Evolutionary conservation across 176 grass and related monocot species (phyloP).

Genomic region (Carex scoparia): DNA sequence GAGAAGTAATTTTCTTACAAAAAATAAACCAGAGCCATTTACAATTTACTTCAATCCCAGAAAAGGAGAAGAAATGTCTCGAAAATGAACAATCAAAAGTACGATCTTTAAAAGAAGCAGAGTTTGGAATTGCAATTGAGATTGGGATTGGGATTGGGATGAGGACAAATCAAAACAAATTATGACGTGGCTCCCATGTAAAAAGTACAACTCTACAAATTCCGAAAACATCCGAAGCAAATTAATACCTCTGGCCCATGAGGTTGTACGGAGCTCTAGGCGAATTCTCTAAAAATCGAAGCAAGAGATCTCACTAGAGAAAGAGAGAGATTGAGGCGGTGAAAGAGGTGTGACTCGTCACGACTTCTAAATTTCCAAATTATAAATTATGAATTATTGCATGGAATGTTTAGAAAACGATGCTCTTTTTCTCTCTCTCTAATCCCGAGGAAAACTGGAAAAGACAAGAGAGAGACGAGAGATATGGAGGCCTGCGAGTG

Average conservation of each 20-base stretch:
- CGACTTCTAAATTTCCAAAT: slow-evolving; percentile 4
- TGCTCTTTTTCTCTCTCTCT: not conserved
- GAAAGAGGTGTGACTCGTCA: slow-evolving; percentile 11
- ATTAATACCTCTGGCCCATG: slow-evolving; percentile 24
- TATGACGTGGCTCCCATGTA: slow-evolving; percentile 1
- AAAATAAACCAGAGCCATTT: not conserved
- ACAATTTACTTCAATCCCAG: not conserved
- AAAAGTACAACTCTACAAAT: not conserved
- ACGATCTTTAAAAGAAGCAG: not conserved
- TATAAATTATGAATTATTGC: not conserved
- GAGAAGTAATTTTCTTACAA: not conserved
- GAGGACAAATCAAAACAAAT: not conserved
- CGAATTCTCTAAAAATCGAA: slow-evolving; percentile 1
- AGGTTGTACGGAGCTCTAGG: not conserved
- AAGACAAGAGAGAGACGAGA: not conserved
- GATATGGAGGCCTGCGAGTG: not conserved
- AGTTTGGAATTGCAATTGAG: not conserved
- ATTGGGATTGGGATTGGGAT: not conserved
- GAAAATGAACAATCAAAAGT: not conserved
- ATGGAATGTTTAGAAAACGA: not conserved
- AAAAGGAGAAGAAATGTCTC: not conserved
- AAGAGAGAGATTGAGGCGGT: not conserved
- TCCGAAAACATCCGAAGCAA: not conserved
- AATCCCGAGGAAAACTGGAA: not conserved
- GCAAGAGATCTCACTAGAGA: slow-evolving; percentile 17